Base-by-base conservation (phyloP, 2,329 filamentous ascomycete species). In the Aspergillus ibericus region DNA sequence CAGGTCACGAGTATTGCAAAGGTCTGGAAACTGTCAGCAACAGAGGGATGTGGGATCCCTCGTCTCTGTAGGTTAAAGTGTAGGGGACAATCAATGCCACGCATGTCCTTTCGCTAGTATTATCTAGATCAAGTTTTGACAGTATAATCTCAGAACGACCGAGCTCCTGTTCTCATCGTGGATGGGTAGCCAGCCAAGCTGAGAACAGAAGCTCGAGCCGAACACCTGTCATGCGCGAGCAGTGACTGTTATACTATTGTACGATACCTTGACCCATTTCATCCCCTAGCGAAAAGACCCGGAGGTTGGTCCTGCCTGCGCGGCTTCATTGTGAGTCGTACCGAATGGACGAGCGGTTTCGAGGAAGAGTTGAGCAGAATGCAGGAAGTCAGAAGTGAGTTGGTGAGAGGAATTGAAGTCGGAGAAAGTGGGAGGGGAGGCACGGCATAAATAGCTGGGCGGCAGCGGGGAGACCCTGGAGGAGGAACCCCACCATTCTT, bases 41-140 rank as follows among this genome's bases (percentile, higher is more conserved):
- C 66, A 64, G 64, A 63, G 60, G 62, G 54, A 29, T 47, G 42
- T 42, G 58, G 49, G 56, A 62, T 62, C 55, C 59, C 59, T 58
- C 42, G 29, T 48, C 57, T 52, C 47, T 56, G 57, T 60, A 60
- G 58, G 60, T 59, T 65, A 60, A 67, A 70, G 68, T 58, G 59
- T 70, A 71, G 74, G 73, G 75, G 64, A 69, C 67, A 72, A 71
- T 75, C 69, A 74, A 78, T 82, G 85, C 85, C 85, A 88, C 88
- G 88, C 88, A 91, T 88, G 85, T 91, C 86, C 88, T 91, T 91
- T 88, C 89, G 88, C 88, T 90, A 87, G 87, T 83, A 90, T 90
- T 90, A 88, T 87, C 86, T 87, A 89, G 87, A 89, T 90, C 88
- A 91, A 91, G 88, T 91, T 90, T 83, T 80, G 79, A 83, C 87